Evolutionary conservation across 2,329 filamentous ascomycete species (phyloP).

Genomic region (Fusarium armeniacum): DNA sequence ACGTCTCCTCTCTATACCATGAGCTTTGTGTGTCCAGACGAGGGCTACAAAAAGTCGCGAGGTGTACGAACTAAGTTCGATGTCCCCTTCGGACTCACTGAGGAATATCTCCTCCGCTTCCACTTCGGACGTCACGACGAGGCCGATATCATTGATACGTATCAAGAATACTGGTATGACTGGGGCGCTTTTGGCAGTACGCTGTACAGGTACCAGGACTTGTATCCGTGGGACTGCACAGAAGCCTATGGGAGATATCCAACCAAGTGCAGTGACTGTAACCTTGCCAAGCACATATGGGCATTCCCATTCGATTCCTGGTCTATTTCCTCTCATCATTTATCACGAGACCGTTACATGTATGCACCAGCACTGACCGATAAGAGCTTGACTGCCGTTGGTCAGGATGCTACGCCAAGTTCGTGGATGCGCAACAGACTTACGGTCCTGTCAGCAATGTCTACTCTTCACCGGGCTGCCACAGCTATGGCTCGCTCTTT

Average conservation of each 20-base stretch:
- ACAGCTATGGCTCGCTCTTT: conserved; percentile 54
- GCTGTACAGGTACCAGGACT: conserved; percentile 58
- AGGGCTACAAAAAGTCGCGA: conserved; percentile 45
- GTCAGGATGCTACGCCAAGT: conserved; percentile 36
- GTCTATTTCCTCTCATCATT: conserved; percentile 58
- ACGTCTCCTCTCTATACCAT: conserved; percentile 54
- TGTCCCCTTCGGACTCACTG: conserved; percentile 58
- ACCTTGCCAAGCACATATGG: conserved; percentile 61
- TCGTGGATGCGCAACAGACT: conserved; percentile 57
- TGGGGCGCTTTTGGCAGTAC: conserved; percentile 59
- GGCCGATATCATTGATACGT: conserved; percentile 60
- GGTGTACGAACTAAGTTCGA: conserved; percentile 53
- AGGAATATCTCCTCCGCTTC: conserved; percentile 60
- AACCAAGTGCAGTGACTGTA: conserved; percentile 57
- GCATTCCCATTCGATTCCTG: conserved; percentile 62
- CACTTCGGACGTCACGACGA: conserved; percentile 58
- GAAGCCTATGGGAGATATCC: conserved; percentile 58
- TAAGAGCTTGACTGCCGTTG: conserved; percentile 23
- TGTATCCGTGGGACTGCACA: conserved; percentile 64
- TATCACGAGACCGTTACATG: conserved; percentile 53
- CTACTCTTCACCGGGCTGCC: conserved; percentile 52
- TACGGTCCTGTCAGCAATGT: conserved; percentile 52
- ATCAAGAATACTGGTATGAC: conserved; percentile 62
- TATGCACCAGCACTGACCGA: conserved; percentile 50
- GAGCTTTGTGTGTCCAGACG: conserved; percentile 57